Percentiles rank a stretch among this genome's conserved stretches.
These are phyloP conservation scores for Trichosporon ovoides DNA, from an alignment of 1,284 basidiomycete genomes.

Conservation along the genomic window DNA sequence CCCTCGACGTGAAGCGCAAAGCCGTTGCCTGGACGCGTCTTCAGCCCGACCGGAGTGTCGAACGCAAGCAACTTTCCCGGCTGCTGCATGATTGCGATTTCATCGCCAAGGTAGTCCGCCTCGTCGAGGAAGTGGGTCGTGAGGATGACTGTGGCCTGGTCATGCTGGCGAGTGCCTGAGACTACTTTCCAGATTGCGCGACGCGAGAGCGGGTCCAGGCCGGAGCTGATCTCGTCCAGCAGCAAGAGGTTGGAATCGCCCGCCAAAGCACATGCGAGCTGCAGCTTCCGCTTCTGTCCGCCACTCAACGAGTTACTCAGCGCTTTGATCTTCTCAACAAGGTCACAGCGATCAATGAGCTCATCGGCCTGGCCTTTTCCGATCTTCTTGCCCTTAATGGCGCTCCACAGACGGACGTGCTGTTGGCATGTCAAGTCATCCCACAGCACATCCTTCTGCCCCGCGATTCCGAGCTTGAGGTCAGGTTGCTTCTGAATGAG, in stretches of 20 bases:
- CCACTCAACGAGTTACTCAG: slow-evolving; percentile 65
- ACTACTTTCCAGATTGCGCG: slow-evolving; percentile 70
- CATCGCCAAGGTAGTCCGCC: slow-evolving; percentile 69
- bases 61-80: slow-evolving; percentile 68
- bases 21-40: slow-evolving; percentile 65
- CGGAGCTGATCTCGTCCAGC: slow-evolving; percentile 68
- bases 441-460: slow-evolving; percentile 76
- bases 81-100: slow-evolving; percentile 66
- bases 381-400: slow-evolving; percentile 57
- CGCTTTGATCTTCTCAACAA: slow-evolving; percentile 61
- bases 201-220: slow-evolving; percentile 71
- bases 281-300: slow-evolving; percentile 74
- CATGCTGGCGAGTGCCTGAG: slow-evolving; percentile 54
- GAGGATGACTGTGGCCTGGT: slow-evolving; percentile 61
- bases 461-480: slow-evolving; percentile 61
- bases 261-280: slow-evolving; percentile 68
- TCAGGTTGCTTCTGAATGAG: slow-evolving; percentile 56
- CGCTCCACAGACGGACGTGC: slow-evolving; percentile 66
- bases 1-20: slow-evolving; percentile 52
- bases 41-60: slow-evolving; percentile 66
- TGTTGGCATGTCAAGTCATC: slow-evolving; percentile 68
- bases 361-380: slow-evolving; percentile 33
- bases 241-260: slow-evolving; percentile 62
- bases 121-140: slow-evolving; percentile 73
- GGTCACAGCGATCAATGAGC: slow-evolving; percentile 64